Conservation (phyloP, 306 rosid genomes). For the Quercus variabilis region DNA sequence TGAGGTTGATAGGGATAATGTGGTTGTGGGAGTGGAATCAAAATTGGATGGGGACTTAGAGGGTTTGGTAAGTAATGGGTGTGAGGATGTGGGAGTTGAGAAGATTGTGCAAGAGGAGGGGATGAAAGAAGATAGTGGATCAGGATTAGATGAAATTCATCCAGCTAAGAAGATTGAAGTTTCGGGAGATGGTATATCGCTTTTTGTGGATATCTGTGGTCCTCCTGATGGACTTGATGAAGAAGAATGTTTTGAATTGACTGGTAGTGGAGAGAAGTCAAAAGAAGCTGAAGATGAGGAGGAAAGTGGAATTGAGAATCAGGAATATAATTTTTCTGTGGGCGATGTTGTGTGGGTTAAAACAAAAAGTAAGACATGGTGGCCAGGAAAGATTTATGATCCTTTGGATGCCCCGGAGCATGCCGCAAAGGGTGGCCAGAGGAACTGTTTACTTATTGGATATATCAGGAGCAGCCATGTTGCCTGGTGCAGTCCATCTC, state of each 20-base stretch:
- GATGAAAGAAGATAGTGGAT: constrained; percentile 2
- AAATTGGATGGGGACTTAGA: not conserved
- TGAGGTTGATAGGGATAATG: constrained; percentile 15
- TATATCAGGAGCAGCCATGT: constrained; percentile 43
- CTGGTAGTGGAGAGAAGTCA: not conserved
- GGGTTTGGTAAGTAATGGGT: constrained; percentile 3
- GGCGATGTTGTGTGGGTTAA: constrained; percentile 59
- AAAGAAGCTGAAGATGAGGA: constrained; percentile 18
- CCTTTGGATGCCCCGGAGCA: constrained; percentile 25
- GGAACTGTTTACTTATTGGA: constrained; percentile 23
- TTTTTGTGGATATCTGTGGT: constrained; percentile 34
- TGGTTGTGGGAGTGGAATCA: constrained; percentile 6
- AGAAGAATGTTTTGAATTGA: constrained; percentile 11
- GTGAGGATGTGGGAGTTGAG: constrained; percentile 6
- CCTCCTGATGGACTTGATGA: constrained; percentile 16
- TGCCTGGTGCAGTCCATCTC: constrained; percentile 34
- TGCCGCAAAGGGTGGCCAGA: constrained; percentile 10
- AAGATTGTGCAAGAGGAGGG: constrained; percentile 11
- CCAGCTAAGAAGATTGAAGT: constrained; percentile 21
- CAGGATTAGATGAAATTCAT: constrained; percentile 10
- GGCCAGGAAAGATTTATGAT: constrained; percentile 48
- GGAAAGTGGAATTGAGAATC: constrained; percentile 14
- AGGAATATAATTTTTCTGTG: constrained; percentile 20
- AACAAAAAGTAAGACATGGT: constrained; percentile 52
- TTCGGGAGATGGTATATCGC: constrained; percentile 34